phyloP scores from a whole-genome alignment of 441 rosid genomes.

The Arabidopsis hybrid region DNA sequence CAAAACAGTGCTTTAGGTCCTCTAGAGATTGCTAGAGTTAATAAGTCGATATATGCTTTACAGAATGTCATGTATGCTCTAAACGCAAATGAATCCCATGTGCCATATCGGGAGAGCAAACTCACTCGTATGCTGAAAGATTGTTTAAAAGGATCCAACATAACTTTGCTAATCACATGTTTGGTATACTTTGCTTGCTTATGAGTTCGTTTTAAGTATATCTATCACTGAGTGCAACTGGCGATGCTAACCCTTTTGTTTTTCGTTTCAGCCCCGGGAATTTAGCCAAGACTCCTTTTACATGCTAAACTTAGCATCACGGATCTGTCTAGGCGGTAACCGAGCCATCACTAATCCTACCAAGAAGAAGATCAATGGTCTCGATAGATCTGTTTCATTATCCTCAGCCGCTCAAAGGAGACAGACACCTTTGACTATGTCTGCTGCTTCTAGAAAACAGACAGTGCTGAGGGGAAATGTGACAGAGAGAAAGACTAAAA shows the following conservation, averaged over 20 bases:
- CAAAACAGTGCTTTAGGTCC: constrained; percentile 47
- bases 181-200: constrained; percentile 51
- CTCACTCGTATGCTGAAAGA: constrained; percentile 76
- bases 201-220: constrained; percentile 11
- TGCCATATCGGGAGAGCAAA: constrained; percentile 84
- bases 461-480: constrained; percentile 35
- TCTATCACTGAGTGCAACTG: constrained; percentile 13
- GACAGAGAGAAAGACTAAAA: constrained; percentile 53
- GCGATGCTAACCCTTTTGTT: constrained; percentile 24
- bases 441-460: constrained; percentile 49
- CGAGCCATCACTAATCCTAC: constrained; percentile 43
- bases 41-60: constrained; percentile 70
- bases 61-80: constrained; percentile 72
- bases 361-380: constrained; percentile 53
- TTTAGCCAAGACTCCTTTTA: constrained; percentile 74
- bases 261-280: constrained; percentile 54
- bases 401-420: constrained; percentile 37
- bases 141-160: constrained; percentile 61
- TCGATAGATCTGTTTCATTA: constrained; percentile 37
- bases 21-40: constrained; percentile 56
- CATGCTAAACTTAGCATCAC: constrained; percentile 73
- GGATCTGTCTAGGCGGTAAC: constrained; percentile 51
- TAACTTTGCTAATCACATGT: constrained; percentile 66
- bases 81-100: constrained; percentile 62
- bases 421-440: constrained; percentile 43